Conservation (phyloP, 202 grass and related monocot species). For the Miscanthus sacchariflorus region DNA sequence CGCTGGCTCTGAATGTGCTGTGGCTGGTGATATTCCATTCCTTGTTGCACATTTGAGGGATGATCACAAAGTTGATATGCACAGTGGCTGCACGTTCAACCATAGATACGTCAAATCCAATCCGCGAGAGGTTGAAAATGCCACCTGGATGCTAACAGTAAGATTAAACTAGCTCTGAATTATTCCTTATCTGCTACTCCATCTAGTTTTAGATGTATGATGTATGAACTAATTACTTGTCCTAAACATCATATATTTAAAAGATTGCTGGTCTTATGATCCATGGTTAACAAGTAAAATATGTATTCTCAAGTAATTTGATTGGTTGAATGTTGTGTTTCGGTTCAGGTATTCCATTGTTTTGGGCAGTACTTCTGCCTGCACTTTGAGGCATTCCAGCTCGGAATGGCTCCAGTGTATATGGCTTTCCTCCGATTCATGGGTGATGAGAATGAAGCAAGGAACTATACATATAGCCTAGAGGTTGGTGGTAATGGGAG, state of each 20-base stretch:
- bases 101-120: conserved; percentile 94
- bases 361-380: conserved; percentile 94
- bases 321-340: neutral
- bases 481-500: conserved; percentile 84
- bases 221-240: neutral
- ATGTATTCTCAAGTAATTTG: neutral
- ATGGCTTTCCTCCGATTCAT: conserved; percentile 94
- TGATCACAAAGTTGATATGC: conserved; percentile 96
- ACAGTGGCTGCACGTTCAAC: conserved; percentile 88
- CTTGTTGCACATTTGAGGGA: conserved; percentile 91
- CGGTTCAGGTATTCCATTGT: conserved; percentile 82
- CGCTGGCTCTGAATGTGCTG: conserved; percentile 86
- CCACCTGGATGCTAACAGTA: conserved; percentile 96
- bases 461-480: conserved; percentile 85
- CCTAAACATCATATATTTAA: too few species aligned
- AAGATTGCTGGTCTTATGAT: neutral
- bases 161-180: conserved; percentile 38
- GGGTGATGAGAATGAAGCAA: conserved; percentile 88
- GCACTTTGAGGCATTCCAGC: conserved; percentile 93
- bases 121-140: conserved; percentile 85
- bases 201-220: neutral
- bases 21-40: conserved; percentile 83
- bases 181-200: neutral
- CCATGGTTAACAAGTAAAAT: neutral
- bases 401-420: conserved; percentile 84